Evolutionary conservation across 345 rosid species (phyloP).

Genomic region (Brassica carinata): DNA sequence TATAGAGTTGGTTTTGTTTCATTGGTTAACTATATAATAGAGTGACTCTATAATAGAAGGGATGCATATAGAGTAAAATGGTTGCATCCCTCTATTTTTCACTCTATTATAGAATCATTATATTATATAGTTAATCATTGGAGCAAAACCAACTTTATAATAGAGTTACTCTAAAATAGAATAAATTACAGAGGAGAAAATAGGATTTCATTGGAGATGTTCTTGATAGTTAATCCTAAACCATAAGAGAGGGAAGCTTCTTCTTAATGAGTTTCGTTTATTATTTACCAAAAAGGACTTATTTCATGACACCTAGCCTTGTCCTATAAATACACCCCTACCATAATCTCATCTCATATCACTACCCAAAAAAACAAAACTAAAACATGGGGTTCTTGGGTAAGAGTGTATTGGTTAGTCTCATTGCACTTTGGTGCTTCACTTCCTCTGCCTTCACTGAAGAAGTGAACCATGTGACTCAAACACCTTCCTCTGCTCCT

Average conservation of each 20-base stretch:
- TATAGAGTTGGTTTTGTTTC: too few relatives aligned
- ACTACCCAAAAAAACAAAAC: neutral
- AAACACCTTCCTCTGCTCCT: constrained; percentile 36
- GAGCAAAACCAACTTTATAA: too few relatives aligned
- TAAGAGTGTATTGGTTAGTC: constrained; percentile 42
- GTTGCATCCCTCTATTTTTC: too few relatives aligned
- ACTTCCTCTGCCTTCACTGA: constrained; percentile 44
- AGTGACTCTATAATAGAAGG: too few relatives aligned
- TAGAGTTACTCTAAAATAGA: too few relatives aligned
- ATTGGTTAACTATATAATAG: too few relatives aligned
- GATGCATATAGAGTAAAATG: too few relatives aligned
- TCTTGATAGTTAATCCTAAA: neutral
- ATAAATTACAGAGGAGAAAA: too few relatives aligned
- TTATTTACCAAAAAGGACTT: neutral
- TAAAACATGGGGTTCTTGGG: constrained; percentile 43
- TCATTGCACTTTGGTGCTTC: constrained; percentile 47
- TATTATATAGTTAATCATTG: too few relatives aligned
- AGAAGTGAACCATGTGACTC: constrained; percentile 32
- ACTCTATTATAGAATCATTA: too few relatives aligned
- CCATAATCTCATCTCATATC: neutral
- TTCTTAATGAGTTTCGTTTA: neutral
- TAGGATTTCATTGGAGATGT: too few relatives aligned
- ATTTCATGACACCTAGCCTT: neutral
- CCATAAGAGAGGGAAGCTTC: neutral
- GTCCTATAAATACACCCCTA: constrained; percentile 33